Evolutionary conservation across 2,329 filamentous ascomycete species (phyloP).

Genomic region (Alternaria incomplexa): DNA sequence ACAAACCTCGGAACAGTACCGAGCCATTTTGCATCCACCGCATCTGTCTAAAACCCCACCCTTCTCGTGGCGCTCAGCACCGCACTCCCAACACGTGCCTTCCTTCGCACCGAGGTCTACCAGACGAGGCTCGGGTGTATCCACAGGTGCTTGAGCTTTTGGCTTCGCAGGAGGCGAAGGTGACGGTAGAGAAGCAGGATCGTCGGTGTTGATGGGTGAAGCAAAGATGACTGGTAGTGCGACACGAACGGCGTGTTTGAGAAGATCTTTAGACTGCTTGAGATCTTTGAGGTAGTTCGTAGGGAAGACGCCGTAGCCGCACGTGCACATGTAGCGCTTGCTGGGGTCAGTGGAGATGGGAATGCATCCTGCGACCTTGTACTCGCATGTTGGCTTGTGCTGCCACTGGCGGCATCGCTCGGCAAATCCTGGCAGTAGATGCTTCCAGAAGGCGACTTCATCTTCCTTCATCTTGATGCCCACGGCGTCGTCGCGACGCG

Average conservation of each 20-base stretch:
- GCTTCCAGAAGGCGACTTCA: neutral
- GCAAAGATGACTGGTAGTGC: neutral
- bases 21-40: neutral
- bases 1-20: neutral
- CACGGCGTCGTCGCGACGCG: neutral
- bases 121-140: neutral
- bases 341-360: neutral
- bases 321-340: neutral
- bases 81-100: constrained; percentile 15
- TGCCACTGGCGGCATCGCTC: neutral
- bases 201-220: neutral
- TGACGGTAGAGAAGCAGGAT: neutral
- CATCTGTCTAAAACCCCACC: neutral
- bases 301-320: neutral
- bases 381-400: neutral
- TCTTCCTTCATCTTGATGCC: neutral
- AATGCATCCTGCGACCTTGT: neutral
- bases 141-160: neutral
- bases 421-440: neutral
- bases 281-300: neutral
- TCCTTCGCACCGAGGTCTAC: constrained; percentile 6
- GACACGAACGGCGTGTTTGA: neutral
- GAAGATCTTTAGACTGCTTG: neutral
- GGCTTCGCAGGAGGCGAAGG: neutral
- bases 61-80: constrained; percentile 49